These are phyloP conservation scores for Carex cristatella DNA, from an alignment of 176 grass and related monocot genomes.

Conservation along the genomic window DNA sequence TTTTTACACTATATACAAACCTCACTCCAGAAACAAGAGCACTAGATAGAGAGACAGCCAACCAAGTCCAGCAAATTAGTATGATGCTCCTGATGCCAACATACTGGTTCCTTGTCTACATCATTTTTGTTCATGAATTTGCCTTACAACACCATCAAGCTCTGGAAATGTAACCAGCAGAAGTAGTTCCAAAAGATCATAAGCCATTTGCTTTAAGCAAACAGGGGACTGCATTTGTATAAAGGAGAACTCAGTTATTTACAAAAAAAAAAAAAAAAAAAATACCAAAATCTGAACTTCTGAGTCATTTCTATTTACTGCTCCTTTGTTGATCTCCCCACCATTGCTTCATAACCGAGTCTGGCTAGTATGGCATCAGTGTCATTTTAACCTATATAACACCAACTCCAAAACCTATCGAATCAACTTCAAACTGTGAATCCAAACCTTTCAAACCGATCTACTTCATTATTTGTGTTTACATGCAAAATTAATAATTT, in stretches of 20 bases:
- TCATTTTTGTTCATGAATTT: conserved; percentile 64
- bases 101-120: neutral
- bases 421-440: no score
- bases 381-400: no score
- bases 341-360: neutral
- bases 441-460: no score
- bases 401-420: no score
- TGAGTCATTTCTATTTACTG: neutral
- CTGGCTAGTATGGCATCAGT: no score
- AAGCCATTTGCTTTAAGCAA: conserved; percentile 86
- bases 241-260: neutral
- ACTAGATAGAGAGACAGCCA: neutral
- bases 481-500: no score
- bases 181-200: conserved; percentile 83
- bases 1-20: conserved; percentile 23
- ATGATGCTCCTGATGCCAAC: neutral
- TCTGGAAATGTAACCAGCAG: conserved; percentile 73
- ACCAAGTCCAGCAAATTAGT: neutral
- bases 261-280: neutral
- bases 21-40: neutral
- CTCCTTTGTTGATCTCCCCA: neutral
- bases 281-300: conserved; percentile 2
- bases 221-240: conserved; percentile 66
- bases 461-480: no score
- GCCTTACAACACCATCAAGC: conserved; percentile 53